Conservation (phyloP, 192 early-diverging fungal species). For the Entomortierella parvispora region DNA sequence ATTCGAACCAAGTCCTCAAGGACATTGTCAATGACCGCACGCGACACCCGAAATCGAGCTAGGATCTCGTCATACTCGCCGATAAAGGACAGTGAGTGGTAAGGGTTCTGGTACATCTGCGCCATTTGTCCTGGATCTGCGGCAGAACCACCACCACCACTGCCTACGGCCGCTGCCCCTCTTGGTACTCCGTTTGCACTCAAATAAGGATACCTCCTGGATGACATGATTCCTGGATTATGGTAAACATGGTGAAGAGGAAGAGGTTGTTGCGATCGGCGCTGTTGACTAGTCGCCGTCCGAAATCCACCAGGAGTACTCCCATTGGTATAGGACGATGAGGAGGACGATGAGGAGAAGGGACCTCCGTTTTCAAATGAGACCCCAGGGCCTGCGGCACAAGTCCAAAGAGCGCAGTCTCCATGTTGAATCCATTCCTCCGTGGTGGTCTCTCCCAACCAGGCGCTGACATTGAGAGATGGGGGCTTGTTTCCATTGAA, state of each 20-base stretch:
- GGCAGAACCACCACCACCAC: neutral
- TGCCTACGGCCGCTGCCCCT: neutral
- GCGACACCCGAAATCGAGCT: slow-evolving; percentile 8
- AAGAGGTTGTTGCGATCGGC: slow-evolving; percentile 7
- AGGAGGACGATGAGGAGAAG: too few relatives aligned
- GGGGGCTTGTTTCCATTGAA: neutral
- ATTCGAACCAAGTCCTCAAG: neutral
- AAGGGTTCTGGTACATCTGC: neutral
- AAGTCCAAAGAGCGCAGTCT: slow-evolving; percentile 44
- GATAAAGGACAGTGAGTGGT: neutral
- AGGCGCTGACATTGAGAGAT: slow-evolving; percentile 27
- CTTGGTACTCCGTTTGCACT: too few relatives aligned
- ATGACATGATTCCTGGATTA: slow-evolving; percentile 1
- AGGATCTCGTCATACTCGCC: slow-evolving; percentile 21
- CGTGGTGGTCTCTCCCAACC: slow-evolving; percentile 45
- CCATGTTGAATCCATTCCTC: slow-evolving; percentile 38
- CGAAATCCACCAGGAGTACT: neutral
- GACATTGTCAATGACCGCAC: slow-evolving; percentile 10
- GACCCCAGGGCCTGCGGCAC: slow-evolving; percentile 12
- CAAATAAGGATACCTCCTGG: neutral
- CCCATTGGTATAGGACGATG: neutral
- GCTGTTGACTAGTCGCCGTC: neutral
- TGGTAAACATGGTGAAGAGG: slow-evolving; percentile 27
- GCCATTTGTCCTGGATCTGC: neutral
- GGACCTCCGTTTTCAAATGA: slow-evolving; percentile 29